Evolutionary conservation across 2,329 filamentous ascomycete genomes (phyloP).

Genomic region (Fulvia fulva): DNA sequence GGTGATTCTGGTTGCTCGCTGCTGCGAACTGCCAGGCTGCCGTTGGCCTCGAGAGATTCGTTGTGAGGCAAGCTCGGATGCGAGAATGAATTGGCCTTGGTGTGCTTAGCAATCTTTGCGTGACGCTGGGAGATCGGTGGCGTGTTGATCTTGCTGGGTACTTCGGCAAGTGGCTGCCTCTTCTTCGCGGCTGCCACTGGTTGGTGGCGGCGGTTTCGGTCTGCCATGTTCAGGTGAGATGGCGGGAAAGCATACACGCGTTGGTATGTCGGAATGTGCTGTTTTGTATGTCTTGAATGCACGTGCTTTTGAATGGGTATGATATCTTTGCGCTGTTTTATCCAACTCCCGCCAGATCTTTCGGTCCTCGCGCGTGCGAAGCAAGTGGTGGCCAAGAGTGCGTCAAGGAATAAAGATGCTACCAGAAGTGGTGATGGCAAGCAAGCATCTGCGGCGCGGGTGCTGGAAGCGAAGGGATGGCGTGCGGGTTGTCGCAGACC

Average conservation of each 20-base stretch:
- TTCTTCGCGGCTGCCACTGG: constrained; percentile 17
- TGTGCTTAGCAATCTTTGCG: constrained; percentile 6
- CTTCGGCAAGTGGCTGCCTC: constrained; percentile 30
- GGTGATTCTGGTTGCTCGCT: constrained; percentile 32
- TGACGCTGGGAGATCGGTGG: constrained; percentile 21
- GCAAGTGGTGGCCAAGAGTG: constrained; percentile 4
- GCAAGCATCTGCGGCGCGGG: constrained; percentile 6
- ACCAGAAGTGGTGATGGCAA: constrained; percentile 5
- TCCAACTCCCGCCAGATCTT: constrained; percentile 16
- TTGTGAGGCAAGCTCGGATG: constrained; percentile 38
- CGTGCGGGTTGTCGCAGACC: constrained; percentile 13
- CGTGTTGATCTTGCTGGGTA: constrained; percentile 29
- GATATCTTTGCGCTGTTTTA: constrained; percentile 15
- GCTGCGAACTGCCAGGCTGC: constrained; percentile 40
- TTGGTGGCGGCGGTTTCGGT: constrained; percentile 23
- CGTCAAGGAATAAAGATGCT: constrained; percentile 22
- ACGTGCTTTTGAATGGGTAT: constrained; percentile 7
- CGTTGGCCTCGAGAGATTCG: constrained; percentile 43
- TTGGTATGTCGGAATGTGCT: constrained; percentile 1
- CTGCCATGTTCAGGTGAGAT: constrained; percentile 26
- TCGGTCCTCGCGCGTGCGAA: constrained; percentile 3
- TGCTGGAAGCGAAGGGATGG: constrained; percentile 20
- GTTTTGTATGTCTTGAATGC: constrained; percentile 2
- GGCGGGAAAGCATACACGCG: constrained; percentile 6
- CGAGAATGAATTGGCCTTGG: constrained; percentile 20